phyloP scores from a whole-genome alignment of 192 early-diverging fungal genomes.

The Geranomyces michiganensis region DNA sequence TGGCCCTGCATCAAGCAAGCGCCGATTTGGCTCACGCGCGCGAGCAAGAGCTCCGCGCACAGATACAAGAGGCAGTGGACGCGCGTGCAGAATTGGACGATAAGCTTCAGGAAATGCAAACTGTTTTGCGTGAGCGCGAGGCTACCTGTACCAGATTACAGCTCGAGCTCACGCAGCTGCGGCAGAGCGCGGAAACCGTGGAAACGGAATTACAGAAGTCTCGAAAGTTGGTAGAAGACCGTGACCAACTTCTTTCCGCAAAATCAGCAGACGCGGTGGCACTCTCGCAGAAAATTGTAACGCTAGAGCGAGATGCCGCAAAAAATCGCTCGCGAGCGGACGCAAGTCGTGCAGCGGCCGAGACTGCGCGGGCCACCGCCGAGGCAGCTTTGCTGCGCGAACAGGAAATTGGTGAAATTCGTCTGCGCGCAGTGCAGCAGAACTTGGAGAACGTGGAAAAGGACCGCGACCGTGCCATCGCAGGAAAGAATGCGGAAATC shows the following conservation, averaged over 20 bases:
- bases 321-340: not conserved
- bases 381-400: not conserved
- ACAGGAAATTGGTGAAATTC: not conserved
- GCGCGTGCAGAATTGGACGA: slow-evolving; percentile 16
- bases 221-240: slow-evolving; percentile 41
- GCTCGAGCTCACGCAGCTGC: slow-evolving; percentile 21
- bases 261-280: slow-evolving; percentile 37
- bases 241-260: slow-evolving; percentile 35
- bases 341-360: no score
- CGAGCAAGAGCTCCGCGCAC: not conserved
- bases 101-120: slow-evolving; percentile 16
- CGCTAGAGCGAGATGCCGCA: not conserved
- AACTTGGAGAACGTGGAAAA: slow-evolving; percentile 39
- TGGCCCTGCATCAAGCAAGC: not conserved
- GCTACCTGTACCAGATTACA: slow-evolving; percentile 26
- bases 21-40: not conserved
- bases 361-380: no score
- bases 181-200: slow-evolving; percentile 28
- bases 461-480: slow-evolving; percentile 34
- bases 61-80: slow-evolving; percentile 17
- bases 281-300: not conserved
- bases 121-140: slow-evolving; percentile 21
- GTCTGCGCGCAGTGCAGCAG: not conserved
- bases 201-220: slow-evolving; percentile 32
- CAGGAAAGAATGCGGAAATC: slow-evolving; percentile 28